Conservation (phyloP, 768 basidiomycete species). For the Aureoboletus auriporus region DNA sequence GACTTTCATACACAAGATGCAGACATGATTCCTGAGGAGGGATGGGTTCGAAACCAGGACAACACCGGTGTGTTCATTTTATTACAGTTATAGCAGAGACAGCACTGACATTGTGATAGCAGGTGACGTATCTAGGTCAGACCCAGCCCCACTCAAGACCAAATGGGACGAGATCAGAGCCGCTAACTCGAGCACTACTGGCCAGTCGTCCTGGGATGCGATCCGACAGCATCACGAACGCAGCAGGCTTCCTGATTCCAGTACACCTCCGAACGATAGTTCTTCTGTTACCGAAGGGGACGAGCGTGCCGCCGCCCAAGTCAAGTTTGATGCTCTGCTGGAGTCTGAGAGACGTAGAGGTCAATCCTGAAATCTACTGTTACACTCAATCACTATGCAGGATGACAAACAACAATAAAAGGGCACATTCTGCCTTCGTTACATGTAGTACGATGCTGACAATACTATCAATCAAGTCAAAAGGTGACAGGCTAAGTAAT, state of each 20-base stretch:
- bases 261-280: constrained; percentile 1
- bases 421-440: background rate
- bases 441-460: constrained; percentile 5
- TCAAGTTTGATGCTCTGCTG: constrained; percentile 53
- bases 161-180: constrained; percentile 69
- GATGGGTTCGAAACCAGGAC: constrained; percentile 11
- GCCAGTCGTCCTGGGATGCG: constrained; percentile 61
- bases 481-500: constrained; percentile 1
- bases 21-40: constrained; percentile 12
- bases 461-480: constrained; percentile 1
- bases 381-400: too few relatives aligned
- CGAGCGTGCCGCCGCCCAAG: constrained; percentile 46
- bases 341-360: constrained; percentile 49
- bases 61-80: constrained; percentile 12
- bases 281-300: constrained; percentile 15
- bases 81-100: background rate
- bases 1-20: constrained; percentile 4
- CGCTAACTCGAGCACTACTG: constrained; percentile 41
- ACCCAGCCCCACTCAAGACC: constrained; percentile 21
- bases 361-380: constrained; percentile 15
- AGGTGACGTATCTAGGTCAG: constrained; percentile 4
- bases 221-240: constrained; percentile 58
- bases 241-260: constrained; percentile 13
- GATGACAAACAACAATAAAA: background rate
- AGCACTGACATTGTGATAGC: constrained; percentile 3